Percentiles rank a stretch among this genome's conserved stretches.
These are phyloP conservation scores for Larix sibirica DNA, from an alignment of 83 land plant species.

Conservation along the genomic window DNA sequence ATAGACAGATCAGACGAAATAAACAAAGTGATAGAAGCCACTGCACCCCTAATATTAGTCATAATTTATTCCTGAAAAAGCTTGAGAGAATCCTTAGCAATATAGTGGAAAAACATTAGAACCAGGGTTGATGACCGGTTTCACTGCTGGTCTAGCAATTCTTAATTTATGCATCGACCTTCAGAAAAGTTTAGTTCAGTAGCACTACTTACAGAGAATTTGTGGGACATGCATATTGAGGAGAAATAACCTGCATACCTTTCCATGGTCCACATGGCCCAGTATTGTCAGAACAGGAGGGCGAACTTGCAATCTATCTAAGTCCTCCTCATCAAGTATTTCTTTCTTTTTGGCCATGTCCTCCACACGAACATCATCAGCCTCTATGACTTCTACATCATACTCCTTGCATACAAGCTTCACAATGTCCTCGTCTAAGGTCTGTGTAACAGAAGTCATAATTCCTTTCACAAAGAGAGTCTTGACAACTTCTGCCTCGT, in stretches of 20 bases:
- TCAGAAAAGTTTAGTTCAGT: neutral
- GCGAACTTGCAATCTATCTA: conserved; percentile 74
- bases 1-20: conserved; percentile 22
- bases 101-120: neutral
- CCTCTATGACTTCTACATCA: conserved; percentile 89
- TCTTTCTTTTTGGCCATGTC: conserved; percentile 90
- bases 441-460: conserved; percentile 64
- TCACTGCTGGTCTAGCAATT: neutral
- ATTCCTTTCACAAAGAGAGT: conserved; percentile 82
- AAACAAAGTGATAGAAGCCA: too few species aligned
- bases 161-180: conserved; percentile 4
- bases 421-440: conserved; percentile 83
- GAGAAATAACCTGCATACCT: conserved; percentile 45
- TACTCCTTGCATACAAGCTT: conserved; percentile 89
- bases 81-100: neutral
- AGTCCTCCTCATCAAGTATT: conserved; percentile 85
- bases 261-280: conserved; percentile 99
- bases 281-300: conserved; percentile 96
- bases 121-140: neutral
- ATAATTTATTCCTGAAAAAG: too few species aligned
- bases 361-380: conserved; percentile 64
- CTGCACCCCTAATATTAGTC: too few species aligned
- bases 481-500: conserved; percentile 80
- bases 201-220: neutral
- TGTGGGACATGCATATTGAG: neutral